Conservation (phyloP, 306 rosid species). For the Trichosanthes truncata region DNA sequence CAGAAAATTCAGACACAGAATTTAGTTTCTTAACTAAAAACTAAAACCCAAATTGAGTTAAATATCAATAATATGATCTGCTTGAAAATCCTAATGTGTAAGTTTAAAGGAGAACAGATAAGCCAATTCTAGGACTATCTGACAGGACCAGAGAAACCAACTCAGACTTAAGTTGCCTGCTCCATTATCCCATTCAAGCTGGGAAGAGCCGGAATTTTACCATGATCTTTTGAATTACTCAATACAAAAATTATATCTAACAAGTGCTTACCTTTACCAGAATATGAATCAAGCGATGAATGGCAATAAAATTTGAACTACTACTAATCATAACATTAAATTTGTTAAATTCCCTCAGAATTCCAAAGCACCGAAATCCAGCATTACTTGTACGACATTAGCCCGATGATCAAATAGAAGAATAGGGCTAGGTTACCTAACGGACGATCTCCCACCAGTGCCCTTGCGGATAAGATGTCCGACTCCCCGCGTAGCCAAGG, state of each 20-base stretch:
- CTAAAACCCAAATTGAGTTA: neutral
- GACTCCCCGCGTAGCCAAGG: slow-evolving; percentile 61
- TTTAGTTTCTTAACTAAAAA: neutral
- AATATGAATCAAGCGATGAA: neutral
- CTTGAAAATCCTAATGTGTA: neutral
- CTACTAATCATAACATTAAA: neutral
- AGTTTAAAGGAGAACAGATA: neutral
- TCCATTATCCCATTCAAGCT: neutral
- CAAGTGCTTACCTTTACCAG: neutral
- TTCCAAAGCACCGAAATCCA: neutral
- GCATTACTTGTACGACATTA: neutral
- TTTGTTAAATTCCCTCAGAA: neutral
- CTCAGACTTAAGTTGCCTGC: neutral
- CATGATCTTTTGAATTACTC: neutral
- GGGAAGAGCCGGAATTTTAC: neutral
- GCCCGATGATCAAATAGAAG: neutral
- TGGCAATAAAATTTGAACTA: neutral
- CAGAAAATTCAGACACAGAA: neutral
- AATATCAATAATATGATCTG: neutral
- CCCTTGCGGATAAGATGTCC: slow-evolving; percentile 96
- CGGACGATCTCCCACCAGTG: slow-evolving; percentile 98
- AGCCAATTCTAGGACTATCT: neutral
- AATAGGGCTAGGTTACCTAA: slow-evolving; percentile 44
- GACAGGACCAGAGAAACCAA: neutral
- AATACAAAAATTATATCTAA: neutral